Evolutionary conservation across 78 protist species (phyloP).

Genomic region (Dictyostelium brefeldianum): DNA sequence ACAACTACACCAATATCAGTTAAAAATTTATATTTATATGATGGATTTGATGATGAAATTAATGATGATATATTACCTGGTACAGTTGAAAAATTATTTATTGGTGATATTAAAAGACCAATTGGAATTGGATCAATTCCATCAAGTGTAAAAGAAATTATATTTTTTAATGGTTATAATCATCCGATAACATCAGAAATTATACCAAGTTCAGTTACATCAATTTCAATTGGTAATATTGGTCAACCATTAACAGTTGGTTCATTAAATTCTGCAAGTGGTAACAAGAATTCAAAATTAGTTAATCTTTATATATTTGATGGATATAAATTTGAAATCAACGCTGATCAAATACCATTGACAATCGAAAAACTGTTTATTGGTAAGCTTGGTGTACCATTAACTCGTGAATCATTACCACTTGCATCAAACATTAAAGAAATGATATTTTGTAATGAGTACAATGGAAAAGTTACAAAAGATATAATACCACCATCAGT

Average conservation of each 20-base stretch:
- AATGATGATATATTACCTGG: not conserved
- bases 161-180: not conserved
- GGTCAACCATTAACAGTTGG: not conserved
- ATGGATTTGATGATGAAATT: not conserved
- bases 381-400: not conserved
- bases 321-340: not conserved
- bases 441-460: not conserved
- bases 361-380: not conserved
- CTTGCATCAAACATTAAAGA: not conserved
- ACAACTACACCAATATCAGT: not conserved
- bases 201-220: not conserved
- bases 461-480: not conserved
- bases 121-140: not conserved
- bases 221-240: constrained; percentile 9
- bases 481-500: constrained; percentile 9
- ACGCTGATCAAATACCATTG: not conserved
- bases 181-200: not conserved
- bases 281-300: not conserved
- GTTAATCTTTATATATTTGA: not conserved
- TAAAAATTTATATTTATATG: constrained; percentile 14
- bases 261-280: not conserved
- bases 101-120: constrained; percentile 2
- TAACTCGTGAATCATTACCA: not conserved
- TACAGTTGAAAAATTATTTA: constrained; percentile 7
- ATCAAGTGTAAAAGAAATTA: not conserved